These are phyloP conservation scores for Phaeosphaeria sp. DNA, from an alignment of 2,329 filamentous ascomycete genomes.

Conservation along the genomic window DNA sequence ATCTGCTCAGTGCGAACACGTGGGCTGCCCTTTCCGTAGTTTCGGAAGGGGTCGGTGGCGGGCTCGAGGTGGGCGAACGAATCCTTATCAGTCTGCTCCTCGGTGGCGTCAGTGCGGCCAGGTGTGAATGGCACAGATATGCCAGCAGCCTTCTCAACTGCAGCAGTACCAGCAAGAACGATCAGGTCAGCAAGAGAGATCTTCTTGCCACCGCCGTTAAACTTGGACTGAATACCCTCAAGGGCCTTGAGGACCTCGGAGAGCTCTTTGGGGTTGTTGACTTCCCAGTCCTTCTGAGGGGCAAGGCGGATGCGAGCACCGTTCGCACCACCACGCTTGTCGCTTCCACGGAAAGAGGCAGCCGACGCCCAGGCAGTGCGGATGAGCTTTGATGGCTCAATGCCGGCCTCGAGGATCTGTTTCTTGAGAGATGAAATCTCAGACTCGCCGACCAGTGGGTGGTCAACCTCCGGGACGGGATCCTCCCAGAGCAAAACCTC, in stretches of 20 bases:
- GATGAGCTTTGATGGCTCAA: slow-evolving; percentile 68
- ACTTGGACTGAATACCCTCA: slow-evolving; percentile 69
- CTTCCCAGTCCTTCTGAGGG: slow-evolving; percentile 74
- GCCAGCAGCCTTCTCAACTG: slow-evolving; percentile 73
- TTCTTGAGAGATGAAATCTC: slow-evolving; percentile 73
- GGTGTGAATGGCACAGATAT: slow-evolving; percentile 73
- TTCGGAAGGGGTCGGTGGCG: slow-evolving; percentile 77
- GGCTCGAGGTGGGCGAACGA: slow-evolving; percentile 73
- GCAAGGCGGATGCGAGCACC: slow-evolving; percentile 77
- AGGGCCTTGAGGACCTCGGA: slow-evolving; percentile 66
- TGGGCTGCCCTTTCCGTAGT: slow-evolving; percentile 69
- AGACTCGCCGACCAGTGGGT: slow-evolving; percentile 65
- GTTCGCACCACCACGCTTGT: slow-evolving; percentile 85
- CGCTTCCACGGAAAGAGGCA: slow-evolving; percentile 59
- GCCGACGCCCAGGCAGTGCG: slow-evolving; percentile 50
- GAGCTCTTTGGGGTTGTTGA: slow-evolving; percentile 75
- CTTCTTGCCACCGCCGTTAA: slow-evolving; percentile 72
- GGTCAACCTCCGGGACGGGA: slow-evolving; percentile 66
- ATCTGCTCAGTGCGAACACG: slow-evolving; percentile 71
- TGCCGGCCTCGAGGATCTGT: slow-evolving; percentile 67
- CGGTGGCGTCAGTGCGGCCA: slow-evolving; percentile 73
- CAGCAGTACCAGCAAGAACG: slow-evolving; percentile 74
- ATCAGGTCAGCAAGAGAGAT: slow-evolving; percentile 81
- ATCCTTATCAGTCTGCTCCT: slow-evolving; percentile 73
- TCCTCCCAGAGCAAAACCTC: slow-evolving; percentile 79